Evolutionary conservation across 768 basidiomycete genomes (phyloP).

Genomic region (Myochromella boudieri): DNA sequence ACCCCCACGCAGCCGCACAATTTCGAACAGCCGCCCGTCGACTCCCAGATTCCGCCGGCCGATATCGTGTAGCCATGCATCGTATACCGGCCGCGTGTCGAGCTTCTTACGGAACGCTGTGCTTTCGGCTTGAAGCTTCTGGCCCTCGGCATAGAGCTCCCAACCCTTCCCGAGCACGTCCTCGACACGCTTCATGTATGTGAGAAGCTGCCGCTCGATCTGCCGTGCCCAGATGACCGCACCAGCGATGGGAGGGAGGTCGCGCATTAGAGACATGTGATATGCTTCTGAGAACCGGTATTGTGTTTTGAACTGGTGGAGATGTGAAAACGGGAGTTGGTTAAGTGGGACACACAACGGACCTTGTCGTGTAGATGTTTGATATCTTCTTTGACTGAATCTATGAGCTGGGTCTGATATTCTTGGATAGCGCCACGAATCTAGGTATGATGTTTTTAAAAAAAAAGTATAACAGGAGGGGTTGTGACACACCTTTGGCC

Average conservation of each 20-base stretch:
- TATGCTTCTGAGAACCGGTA: conserved; percentile 95
- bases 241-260: conserved; percentile 96
- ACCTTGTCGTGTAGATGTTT: conserved; percentile 93
- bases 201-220: conserved; percentile 92
- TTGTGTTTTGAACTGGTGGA: conserved; percentile 83
- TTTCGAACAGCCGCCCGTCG: conserved; percentile 90
- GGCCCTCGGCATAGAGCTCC: conserved; percentile 99
- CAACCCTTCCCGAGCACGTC: conserved; percentile 98
- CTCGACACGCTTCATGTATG: conserved; percentile 99
- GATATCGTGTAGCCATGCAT: conserved; percentile 97
- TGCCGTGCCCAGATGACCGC: conserved; percentile 99
- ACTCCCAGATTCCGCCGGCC: conserved; percentile 90
- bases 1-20: conserved; percentile 71
- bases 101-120: conserved; percentile 93
- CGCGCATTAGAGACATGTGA: conserved; percentile 98
- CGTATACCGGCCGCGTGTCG: conserved; percentile 90
- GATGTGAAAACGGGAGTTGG: background rate
- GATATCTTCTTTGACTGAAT: conserved; percentile 98
- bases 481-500: conserved; percentile 75
- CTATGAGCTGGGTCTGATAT: conserved; percentile 97
- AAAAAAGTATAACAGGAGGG: background rate
- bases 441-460: conserved; percentile 32
- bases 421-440: conserved; percentile 99
- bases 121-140: conserved; percentile 92
- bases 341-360: background rate